Conservation (phyloP, 208 protist genomes). For the Trypanosoma conorhini region DNA sequence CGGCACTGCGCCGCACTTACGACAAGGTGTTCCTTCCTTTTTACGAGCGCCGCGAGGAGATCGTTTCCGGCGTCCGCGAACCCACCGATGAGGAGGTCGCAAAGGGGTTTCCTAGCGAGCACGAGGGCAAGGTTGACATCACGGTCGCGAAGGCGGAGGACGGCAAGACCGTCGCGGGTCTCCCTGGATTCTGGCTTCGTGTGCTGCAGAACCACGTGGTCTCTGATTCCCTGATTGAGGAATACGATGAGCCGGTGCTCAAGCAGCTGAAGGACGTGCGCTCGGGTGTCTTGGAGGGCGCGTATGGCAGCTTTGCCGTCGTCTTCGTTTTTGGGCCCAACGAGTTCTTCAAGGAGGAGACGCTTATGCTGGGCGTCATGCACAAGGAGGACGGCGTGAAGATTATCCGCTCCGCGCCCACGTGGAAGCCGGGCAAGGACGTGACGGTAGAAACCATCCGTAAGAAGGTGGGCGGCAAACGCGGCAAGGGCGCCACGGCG, state of each 20-base stretch:
- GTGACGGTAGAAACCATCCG: conserved; percentile 55
- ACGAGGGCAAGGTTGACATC: conserved; percentile 51
- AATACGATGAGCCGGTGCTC: conserved; percentile 77
- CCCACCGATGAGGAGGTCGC: conserved; percentile 65
- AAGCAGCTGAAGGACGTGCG: conserved; percentile 66
- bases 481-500: conserved; percentile 45
- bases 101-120: conserved; percentile 65
- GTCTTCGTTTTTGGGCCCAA: conserved; percentile 86
- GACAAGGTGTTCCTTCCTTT: conserved; percentile 67
- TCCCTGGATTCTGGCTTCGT: conserved; percentile 76
- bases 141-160: conserved; percentile 17
- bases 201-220: conserved; percentile 74
- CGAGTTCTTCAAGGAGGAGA: conserved; percentile 72
- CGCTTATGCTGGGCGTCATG: conserved; percentile 57
- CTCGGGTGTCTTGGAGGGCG: conserved; percentile 48
- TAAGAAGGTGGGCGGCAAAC: conserved; percentile 61
- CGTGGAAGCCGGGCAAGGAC: conserved; percentile 83
- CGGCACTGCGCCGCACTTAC: conserved; percentile 65
- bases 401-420: conserved; percentile 60
- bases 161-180: conserved; percentile 28
- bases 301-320: conserved; percentile 70
- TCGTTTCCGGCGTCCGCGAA: conserved; percentile 57
- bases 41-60: conserved; percentile 68
- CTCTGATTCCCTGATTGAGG: conserved; percentile 61
- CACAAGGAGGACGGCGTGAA: conserved; percentile 39